phyloP scores from a whole-genome alignment of 2,329 filamentous ascomycete species.

The Xylaria sp. region DNA sequence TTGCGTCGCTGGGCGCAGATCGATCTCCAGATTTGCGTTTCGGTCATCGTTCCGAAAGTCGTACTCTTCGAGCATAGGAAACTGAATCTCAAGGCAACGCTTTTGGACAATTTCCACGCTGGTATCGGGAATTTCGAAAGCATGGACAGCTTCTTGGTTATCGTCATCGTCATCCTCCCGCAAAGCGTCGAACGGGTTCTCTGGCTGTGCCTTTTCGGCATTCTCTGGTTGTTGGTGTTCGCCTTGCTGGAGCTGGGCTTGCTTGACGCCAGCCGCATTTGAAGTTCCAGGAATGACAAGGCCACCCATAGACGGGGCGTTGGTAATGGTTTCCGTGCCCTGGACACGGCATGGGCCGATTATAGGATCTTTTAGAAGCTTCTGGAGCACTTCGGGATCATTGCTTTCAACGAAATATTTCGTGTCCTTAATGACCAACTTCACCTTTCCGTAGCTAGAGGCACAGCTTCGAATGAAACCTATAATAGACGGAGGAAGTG shows the following conservation, averaged over 20 bases:
- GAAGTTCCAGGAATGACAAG: conserved; percentile 95
- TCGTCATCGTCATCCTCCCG: conserved; percentile 90
- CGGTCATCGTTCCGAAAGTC: conserved; percentile 92
- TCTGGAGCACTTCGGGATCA: conserved; percentile 86
- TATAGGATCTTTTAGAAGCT: conserved; percentile 82
- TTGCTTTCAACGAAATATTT: conserved; percentile 94
- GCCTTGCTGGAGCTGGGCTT: conserved; percentile 63
- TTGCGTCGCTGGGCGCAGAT: conserved; percentile 86
- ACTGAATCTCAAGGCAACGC: conserved; percentile 85
- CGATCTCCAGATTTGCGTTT: conserved; percentile 93
- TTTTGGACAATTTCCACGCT: conserved; percentile 89
- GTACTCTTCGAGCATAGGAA: conserved; percentile 94
- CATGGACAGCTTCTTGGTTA: conserved; percentile 86
- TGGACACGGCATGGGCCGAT: conserved; percentile 85
- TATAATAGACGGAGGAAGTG: conserved; percentile 82
- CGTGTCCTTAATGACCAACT: conserved; percentile 93
- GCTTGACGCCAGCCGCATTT: conserved; percentile 87
- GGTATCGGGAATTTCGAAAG: conserved; percentile 87
- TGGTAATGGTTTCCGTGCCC: conserved; percentile 76
- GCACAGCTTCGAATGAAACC: conserved; percentile 83
- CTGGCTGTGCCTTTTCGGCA: conserved; percentile 66
- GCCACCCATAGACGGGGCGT: conserved; percentile 86
- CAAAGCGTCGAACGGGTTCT: conserved; percentile 76
- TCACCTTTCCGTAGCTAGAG: conserved; percentile 93
- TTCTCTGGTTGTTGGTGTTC: conserved; percentile 58